phyloP scores from a whole-genome alignment of 208 protist species.

The Trypanosomatidae sp. region DNA sequence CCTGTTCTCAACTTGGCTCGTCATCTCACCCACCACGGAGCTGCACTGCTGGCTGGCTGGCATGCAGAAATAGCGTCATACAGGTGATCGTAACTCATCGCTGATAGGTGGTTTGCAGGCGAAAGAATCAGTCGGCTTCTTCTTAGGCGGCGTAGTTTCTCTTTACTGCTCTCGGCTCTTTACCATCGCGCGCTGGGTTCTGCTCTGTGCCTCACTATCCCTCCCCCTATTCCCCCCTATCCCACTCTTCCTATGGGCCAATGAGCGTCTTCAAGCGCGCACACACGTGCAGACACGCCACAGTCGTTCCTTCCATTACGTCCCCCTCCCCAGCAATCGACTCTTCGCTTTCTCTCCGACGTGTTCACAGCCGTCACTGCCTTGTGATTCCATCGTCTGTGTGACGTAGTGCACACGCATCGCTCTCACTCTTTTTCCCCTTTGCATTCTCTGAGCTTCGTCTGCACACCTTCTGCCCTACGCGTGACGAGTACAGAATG shows the following conservation, averaged over 20 bases:
- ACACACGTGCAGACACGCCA: background rate
- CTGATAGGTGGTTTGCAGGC: background rate
- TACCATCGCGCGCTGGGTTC: background rate
- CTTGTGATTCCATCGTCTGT: background rate
- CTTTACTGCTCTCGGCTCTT: background rate
- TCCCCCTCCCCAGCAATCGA: background rate
- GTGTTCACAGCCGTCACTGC: background rate
- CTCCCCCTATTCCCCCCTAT: background rate
- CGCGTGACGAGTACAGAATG: constrained; percentile 19
- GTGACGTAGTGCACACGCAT: background rate
- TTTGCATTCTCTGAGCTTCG: constrained; percentile 4
- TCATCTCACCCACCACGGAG: background rate
- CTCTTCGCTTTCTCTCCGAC: background rate
- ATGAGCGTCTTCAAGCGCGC: background rate
- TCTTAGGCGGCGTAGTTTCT: too few species aligned
- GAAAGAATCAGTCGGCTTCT: background rate
- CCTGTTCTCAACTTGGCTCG: background rate
- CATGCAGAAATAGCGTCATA: background rate
- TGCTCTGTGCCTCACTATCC: background rate
- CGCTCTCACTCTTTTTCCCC: background rate
- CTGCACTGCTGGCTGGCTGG: background rate
- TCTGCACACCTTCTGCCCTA: background rate
- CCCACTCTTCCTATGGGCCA: background rate
- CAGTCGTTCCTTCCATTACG: background rate
- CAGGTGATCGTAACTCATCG: background rate